Percentiles rank a stretch among this genome's conserved stretches.
Evolutionary conservation across 257 asterid genomes (phyloP).

Genomic region (Capsicum rhomboideum): DNA sequence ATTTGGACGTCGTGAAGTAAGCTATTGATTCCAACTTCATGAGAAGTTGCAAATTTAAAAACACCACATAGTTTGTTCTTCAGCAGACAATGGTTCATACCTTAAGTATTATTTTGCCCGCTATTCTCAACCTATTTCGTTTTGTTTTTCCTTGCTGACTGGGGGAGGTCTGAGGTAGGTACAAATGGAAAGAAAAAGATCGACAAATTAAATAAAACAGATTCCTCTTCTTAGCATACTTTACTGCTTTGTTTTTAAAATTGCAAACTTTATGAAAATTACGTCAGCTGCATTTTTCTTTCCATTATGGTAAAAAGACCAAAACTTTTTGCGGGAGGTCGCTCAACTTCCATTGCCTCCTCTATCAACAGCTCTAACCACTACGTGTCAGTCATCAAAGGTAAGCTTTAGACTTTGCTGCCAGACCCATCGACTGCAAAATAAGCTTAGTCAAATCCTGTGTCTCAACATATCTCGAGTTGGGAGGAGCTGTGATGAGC

Average conservation of each 20-base stretch:
- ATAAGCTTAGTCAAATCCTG: not conserved
- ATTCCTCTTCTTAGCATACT: not conserved
- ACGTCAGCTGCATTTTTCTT: not conserved
- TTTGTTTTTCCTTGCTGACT: not conserved
- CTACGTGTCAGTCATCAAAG: not conserved
- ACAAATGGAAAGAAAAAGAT: not conserved
- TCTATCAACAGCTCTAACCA: not conserved
- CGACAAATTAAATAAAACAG: not conserved
- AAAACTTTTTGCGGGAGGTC: not conserved
- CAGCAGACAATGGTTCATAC: not conserved
- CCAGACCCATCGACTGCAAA: not conserved
- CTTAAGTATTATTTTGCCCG: not conserved
- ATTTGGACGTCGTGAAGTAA: not conserved
- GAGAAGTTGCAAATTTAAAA: not conserved
- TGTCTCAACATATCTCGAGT: not conserved
- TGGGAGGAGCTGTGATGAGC: not conserved
- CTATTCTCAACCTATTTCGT: not conserved
- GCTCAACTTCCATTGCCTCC: not conserved
- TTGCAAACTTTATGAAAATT: not conserved
- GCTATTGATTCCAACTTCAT: not conserved
- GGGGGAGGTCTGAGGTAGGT: too few species aligned
- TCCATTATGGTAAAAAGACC: not conserved
- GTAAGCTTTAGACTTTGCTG: not conserved
- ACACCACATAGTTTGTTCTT: not conserved
- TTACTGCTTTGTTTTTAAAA: not conserved